phyloP scores from a whole-genome alignment of 2,329 filamentous ascomycete species.

The Ambrosiella beaveri region DNA sequence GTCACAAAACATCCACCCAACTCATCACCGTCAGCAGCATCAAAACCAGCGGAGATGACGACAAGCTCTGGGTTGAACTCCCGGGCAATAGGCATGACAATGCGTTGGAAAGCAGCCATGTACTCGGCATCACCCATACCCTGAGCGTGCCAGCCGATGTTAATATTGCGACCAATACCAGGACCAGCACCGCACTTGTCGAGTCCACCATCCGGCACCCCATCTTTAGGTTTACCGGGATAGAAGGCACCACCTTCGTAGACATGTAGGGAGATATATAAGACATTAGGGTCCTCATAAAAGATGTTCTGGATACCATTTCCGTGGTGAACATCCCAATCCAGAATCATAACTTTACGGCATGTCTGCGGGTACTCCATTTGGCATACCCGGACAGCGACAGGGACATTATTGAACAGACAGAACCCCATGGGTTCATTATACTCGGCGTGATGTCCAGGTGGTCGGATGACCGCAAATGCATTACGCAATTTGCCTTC shows the following conservation, averaged over 20 bases:
- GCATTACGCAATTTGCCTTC: slow-evolving; percentile 75
- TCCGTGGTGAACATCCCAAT: slow-evolving; percentile 72
- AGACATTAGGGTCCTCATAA: slow-evolving; percentile 81
- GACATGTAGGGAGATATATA: slow-evolving; percentile 91
- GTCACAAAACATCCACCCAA: slow-evolving; percentile 86
- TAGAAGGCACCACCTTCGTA: slow-evolving; percentile 76
- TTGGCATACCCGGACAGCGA: slow-evolving; percentile 80
- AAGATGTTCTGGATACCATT: slow-evolving; percentile 96
- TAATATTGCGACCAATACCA: slow-evolving; percentile 45
- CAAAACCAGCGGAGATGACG: slow-evolving; percentile 89
- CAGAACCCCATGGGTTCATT: slow-evolving; percentile 85
- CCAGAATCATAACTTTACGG: slow-evolving; percentile 78
- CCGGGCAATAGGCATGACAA: slow-evolving; percentile 87
- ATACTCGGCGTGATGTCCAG: slow-evolving; percentile 85
- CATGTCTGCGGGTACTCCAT: slow-evolving; percentile 61
- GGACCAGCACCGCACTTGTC: slow-evolving; percentile 38
- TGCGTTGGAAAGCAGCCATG: slow-evolving; percentile 84
- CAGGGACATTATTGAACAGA: slow-evolving; percentile 92
- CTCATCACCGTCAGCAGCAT: slow-evolving; percentile 84
- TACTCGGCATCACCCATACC: slow-evolving; percentile 95
- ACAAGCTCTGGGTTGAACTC: slow-evolving; percentile 92
- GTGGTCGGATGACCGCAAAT: slow-evolving; percentile 86
- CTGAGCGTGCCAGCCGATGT: slow-evolving; percentile 49
- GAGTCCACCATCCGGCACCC: slow-evolving; percentile 42
- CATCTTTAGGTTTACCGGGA: slow-evolving; percentile 46